Conservation (phyloP, 164 flowering plant genomes). For the Taxillus chinensis region DNA sequence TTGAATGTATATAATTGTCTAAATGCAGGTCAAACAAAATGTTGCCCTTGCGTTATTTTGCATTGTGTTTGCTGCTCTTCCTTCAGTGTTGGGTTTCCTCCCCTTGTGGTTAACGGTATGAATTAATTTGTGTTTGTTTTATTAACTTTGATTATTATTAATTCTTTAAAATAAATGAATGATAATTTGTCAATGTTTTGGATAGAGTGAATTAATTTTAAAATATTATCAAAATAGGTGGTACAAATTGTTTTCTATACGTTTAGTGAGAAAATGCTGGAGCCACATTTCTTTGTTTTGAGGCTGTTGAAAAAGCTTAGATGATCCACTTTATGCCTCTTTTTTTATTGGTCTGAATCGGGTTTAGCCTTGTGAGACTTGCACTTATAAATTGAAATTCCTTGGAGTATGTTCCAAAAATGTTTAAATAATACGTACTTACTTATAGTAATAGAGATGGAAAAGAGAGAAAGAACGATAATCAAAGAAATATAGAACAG, state of each 20-base stretch:
- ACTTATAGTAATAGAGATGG: too few relatives aligned
- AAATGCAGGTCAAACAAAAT: constrained; percentile 79
- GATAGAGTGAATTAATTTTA: too few relatives aligned
- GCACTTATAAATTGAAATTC: too few relatives aligned
- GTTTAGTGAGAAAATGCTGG: neutral
- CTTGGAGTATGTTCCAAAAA: too few relatives aligned
- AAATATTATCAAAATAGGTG: too few relatives aligned
- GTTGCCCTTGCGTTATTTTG: constrained; percentile 82
- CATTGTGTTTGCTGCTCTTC: constrained; percentile 80
- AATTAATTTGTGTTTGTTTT: neutral
- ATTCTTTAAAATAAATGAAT: neutral
- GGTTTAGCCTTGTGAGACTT: too few relatives aligned
- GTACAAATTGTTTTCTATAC: neutral
- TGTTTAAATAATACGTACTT: too few relatives aligned
- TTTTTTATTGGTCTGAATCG: too few relatives aligned
- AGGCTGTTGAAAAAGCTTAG: neutral
- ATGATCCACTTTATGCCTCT: too few relatives aligned
- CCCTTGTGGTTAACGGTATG: constrained; percentile 97
- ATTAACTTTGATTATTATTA: neutral
- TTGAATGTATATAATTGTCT: constrained; percentile 6
- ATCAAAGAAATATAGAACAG: too few relatives aligned
- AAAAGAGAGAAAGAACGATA: too few relatives aligned
- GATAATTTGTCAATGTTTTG: neutral
- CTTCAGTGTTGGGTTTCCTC: constrained; percentile 88
- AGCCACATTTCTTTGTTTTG: neutral